Evolutionary conservation across 1,284 basidiomycete species (phyloP).

Genomic region (Cutaneotrichosporon sp.): DNA sequence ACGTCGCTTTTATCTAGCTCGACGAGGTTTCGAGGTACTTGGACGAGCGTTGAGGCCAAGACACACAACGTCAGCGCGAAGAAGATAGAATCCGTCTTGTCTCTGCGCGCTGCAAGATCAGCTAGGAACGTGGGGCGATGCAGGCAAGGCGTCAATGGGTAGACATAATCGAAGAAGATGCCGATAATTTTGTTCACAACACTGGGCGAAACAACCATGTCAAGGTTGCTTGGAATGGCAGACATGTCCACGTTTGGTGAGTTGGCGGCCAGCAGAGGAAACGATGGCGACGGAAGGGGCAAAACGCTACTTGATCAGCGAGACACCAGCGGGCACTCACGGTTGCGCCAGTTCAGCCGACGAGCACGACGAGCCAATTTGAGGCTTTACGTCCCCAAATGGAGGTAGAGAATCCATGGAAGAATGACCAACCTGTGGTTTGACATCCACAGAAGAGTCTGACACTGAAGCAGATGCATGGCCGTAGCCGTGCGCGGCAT

Average conservation of each 20-base stretch:
- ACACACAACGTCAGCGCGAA: conserved; percentile 32
- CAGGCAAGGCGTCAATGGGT: conserved; percentile 37
- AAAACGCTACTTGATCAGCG: neutral
- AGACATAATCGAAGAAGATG: conserved; percentile 44
- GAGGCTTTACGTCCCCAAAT: too few relatives aligned
- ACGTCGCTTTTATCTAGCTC: conserved; percentile 39
- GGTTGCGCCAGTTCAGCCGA: neutral
- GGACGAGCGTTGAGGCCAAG: conserved; percentile 38
- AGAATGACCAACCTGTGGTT: neutral
- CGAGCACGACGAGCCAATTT: too few relatives aligned
- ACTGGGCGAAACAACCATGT: conserved; percentile 28
- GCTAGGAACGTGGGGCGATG: conserved; percentile 41
- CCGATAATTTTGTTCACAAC: conserved; percentile 36
- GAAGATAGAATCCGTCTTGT: conserved; percentile 37
- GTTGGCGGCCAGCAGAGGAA: conserved; percentile 7
- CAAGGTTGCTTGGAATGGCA: conserved; percentile 27
- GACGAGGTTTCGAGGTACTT: conserved; percentile 36
- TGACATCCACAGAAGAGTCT: neutral
- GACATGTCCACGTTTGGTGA: conserved; percentile 12
- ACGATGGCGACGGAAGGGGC: conserved; percentile 4
- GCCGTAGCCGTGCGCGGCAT: conserved; percentile 29
- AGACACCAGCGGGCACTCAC: neutral
- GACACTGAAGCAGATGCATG: neutral
- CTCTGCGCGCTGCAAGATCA: conserved; percentile 28
- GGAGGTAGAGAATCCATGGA: too few relatives aligned